A percentile compares a stretch with the other conserved stretches of the same genome.
Evolutionary conservation across 2,329 filamentous ascomycete species (phyloP).

Genomic region (Trichoderma koningii): DNA sequence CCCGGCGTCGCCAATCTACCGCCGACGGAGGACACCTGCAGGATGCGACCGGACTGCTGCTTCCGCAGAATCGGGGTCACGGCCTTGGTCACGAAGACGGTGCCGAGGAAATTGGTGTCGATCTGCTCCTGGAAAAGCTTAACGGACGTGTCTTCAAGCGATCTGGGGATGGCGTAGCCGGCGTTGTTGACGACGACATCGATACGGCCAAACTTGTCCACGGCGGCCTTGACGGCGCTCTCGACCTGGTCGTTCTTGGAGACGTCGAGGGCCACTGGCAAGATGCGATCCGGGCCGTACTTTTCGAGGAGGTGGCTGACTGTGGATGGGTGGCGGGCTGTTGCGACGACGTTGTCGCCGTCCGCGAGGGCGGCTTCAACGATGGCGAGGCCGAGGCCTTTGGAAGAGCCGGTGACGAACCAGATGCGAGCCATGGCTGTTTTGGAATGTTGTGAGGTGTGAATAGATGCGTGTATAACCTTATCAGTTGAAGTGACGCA

Average conservation of each 20-base stretch:
- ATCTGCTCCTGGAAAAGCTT: conserved; percentile 54
- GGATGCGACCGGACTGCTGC: conserved; percentile 39
- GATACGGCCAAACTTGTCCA: conserved; percentile 54
- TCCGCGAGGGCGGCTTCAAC: conserved; percentile 42
- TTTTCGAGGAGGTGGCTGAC: conserved; percentile 42
- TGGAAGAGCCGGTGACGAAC: conserved; percentile 52
- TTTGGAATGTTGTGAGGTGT: neutral
- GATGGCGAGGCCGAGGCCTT: conserved; percentile 50
- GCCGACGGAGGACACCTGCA: conserved; percentile 46
- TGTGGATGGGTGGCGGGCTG: conserved; percentile 43
- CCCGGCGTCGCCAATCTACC: conserved; percentile 41
- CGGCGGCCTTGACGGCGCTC: conserved; percentile 41
- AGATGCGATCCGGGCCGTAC: conserved; percentile 47
- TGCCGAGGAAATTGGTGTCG: conserved; percentile 62
- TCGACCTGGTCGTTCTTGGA: conserved; percentile 48
- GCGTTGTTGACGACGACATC: conserved; percentile 65
- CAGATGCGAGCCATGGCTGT: conserved; percentile 36
- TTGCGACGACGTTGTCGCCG: conserved; percentile 50
- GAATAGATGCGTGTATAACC: neutral
- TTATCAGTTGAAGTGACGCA: neutral
- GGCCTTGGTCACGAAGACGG: conserved; percentile 54
- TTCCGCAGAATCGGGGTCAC: conserved; percentile 41
- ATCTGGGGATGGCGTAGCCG: conserved; percentile 56
- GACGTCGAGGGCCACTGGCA: conserved; percentile 56
- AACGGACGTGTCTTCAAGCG: conserved; percentile 55